phyloP scores from a whole-genome alignment of 352 stramenopile genomes.

The Globisporangium spinosum region DNA sequence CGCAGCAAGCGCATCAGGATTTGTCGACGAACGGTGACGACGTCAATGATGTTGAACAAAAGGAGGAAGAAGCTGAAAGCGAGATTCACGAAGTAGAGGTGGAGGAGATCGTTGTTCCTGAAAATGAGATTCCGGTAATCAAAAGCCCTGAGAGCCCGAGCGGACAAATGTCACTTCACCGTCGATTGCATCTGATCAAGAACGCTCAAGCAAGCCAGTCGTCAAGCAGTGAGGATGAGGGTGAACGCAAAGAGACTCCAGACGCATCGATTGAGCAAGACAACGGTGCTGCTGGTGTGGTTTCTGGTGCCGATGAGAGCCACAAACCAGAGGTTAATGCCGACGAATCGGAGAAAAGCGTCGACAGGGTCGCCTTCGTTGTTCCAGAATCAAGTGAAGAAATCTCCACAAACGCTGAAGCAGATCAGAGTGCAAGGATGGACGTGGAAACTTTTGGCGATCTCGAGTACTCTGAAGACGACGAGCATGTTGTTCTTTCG shows the following conservation, averaged over 20 bases:
- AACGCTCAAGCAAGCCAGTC: background rate
- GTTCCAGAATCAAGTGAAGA: background rate
- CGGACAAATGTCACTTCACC: background rate
- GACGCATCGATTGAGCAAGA: background rate
- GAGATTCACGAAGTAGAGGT: background rate
- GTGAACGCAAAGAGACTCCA: background rate
- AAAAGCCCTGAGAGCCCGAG: slow-evolving; percentile 1
- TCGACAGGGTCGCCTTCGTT: too few species aligned
- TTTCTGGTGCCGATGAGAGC: background rate
- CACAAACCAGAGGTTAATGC: background rate
- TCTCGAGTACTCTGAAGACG: slow-evolving; percentile 5
- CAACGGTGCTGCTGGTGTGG: background rate
- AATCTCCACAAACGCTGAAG: background rate
- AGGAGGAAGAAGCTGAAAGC: background rate
- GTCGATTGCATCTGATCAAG: background rate
- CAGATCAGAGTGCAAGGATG: background rate
- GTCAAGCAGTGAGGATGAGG: background rate
- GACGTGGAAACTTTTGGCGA: background rate
- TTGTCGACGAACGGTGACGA: background rate
- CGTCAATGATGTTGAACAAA: background rate
- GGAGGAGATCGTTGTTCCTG: too few species aligned
- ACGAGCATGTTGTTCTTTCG: slow-evolving; percentile 3
- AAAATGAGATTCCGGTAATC: background rate
- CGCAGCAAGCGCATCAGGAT: background rate
- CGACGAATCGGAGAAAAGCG: background rate